Base-by-base conservation (phyloP, 2,329 filamentous ascomycete genomes). In the Fonsecaea pugnacius region DNA sequence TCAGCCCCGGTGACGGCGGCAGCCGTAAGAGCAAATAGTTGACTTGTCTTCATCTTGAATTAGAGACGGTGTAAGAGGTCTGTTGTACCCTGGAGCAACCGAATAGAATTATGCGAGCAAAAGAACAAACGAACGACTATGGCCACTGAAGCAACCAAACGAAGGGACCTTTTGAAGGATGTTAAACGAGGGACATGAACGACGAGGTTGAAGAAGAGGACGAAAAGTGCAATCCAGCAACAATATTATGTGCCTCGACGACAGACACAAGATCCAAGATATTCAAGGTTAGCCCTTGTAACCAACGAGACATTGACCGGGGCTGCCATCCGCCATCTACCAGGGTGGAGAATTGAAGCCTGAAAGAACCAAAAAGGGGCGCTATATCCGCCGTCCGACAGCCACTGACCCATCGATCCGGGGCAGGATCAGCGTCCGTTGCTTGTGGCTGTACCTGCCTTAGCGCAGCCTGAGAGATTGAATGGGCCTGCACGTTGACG, bases 21-120 rank as follows among this genome's bases (percentile, higher is more conserved):
- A 14, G 58, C 63, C n/a, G 62, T 21, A 4, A 59, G 50, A 46
- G 60, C 60, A 70, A 69, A 63, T 72, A 71, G 54, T 73, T 50
- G 61, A 48, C 21, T 40, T 3, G 57, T 38, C 43, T 61, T 66
- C 64, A 66, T 66, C 8, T 36, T 59, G 43, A 21, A 14, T 38
- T 52, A 21, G 55, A 48, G 12, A 24, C 50, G 27, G n/a, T 33
- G 12, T 27, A 33, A 18, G 7, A 21, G 10, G 43, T 10, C 6
- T 46, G 18, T 27, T 27, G 16, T 36, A 18, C 14, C 30, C 27
- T 21, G 10, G 27, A 57, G 38, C n/a, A 30, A 32, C 6, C 10
- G 9, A 48, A 24, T 9, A 48, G 21, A 48, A 24, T 14, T 38
- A 9, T 46, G 16, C 5, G 16, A 7, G 7, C 9, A 58, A 10